A percentile compares a stretch with the other conserved stretches of the same genome.
phyloP scores from a whole-genome alignment of 1,284 basidiomycete genomes.

The Apiotrichum mycotoxinovorans region DNA sequence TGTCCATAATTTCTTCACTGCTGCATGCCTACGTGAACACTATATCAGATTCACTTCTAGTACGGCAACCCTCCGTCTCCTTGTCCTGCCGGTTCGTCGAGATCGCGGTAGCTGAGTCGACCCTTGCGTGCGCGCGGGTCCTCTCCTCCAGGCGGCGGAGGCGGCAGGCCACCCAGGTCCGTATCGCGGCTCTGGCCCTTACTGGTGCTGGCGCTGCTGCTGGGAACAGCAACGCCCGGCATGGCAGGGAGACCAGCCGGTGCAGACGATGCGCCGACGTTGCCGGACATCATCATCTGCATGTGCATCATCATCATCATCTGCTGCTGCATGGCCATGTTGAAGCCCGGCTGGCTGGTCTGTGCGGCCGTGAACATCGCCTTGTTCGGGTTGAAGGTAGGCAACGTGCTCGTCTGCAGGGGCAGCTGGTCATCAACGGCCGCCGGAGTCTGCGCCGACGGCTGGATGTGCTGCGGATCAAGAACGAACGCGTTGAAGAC shows the following conservation, averaged over 20 bases:
- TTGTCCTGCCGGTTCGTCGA: constrained; percentile 41
- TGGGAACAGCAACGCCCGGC: not conserved
- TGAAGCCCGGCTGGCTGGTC: constrained; percentile 22
- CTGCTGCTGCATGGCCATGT: constrained; percentile 47
- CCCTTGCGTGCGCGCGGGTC: constrained; percentile 47
- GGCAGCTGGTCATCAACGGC: constrained; percentile 46
- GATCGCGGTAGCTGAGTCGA: constrained; percentile 45
- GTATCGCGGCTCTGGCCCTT: constrained; percentile 14
- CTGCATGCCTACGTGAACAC: not conserved
- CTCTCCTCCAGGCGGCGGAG: constrained; percentile 37
- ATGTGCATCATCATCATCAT: constrained; percentile 52
- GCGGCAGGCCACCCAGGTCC: constrained; percentile 18
- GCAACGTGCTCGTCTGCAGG: constrained; percentile 10
- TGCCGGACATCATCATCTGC: constrained; percentile 46
- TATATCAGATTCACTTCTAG: constrained; percentile 15
- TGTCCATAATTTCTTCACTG: not conserved
- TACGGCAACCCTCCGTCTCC: constrained; percentile 46
- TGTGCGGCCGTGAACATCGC: constrained; percentile 22
- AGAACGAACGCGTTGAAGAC: constrained; percentile 91
- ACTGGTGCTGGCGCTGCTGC: not conserved
- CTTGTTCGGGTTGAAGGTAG: constrained; percentile 30
- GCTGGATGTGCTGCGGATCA: constrained; percentile 85
- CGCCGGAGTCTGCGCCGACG: constrained; percentile 49
- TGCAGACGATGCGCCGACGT: not conserved
- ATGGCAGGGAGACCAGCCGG: not conserved